Percentiles rank a stretch among this genome's conserved stretches.
Conservation (phyloP, 208 protist genomes). For the Naegleria lovaniensis region DNA sequence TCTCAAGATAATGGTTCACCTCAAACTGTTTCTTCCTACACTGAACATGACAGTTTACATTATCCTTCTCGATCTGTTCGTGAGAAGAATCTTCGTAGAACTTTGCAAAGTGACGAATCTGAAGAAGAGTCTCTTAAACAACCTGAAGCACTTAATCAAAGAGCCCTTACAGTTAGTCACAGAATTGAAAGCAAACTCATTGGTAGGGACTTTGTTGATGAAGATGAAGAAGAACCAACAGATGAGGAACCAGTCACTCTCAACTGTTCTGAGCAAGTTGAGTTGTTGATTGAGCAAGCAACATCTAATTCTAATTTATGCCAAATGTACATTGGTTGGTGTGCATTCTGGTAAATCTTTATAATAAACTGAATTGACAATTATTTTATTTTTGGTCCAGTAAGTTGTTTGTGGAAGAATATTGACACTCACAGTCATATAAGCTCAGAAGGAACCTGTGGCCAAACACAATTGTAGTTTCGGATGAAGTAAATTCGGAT, state of each 20-base stretch:
- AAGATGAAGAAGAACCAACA: constrained; percentile 21
- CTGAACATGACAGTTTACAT: background rate
- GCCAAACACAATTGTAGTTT: too few species aligned
- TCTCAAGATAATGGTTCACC: background rate
- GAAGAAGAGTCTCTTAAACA: constrained; percentile 22
- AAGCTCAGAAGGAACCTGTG: too few species aligned
- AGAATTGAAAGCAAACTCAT: constrained; percentile 96
- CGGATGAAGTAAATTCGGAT: too few species aligned
- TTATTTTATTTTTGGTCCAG: too few species aligned
- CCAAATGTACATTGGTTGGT: constrained; percentile 98
- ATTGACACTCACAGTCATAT: too few species aligned
- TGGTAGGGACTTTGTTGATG: constrained; percentile 85
- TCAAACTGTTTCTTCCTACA: constrained; percentile 37
- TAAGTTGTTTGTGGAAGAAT: too few species aligned
- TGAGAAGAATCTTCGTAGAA: constrained; percentile 24
- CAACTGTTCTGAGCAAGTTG: constrained; percentile 13
- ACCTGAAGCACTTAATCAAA: constrained; percentile 70
- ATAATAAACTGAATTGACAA: background rate
- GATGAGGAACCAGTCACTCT: background rate
- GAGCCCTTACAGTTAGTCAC: constrained; percentile 85
- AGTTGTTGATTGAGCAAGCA: constrained; percentile 87
- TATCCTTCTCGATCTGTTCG: constrained; percentile 23
- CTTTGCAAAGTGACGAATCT: constrained; percentile 23
- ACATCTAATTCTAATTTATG: constrained; percentile 97
- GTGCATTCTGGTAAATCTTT: constrained; percentile 85